A percentile compares a stretch with the other conserved stretches of the same genome.
Evolutionary conservation across 345 rosid genomes (phyloP).

Genomic region (Anacardium occidentale): DNA sequence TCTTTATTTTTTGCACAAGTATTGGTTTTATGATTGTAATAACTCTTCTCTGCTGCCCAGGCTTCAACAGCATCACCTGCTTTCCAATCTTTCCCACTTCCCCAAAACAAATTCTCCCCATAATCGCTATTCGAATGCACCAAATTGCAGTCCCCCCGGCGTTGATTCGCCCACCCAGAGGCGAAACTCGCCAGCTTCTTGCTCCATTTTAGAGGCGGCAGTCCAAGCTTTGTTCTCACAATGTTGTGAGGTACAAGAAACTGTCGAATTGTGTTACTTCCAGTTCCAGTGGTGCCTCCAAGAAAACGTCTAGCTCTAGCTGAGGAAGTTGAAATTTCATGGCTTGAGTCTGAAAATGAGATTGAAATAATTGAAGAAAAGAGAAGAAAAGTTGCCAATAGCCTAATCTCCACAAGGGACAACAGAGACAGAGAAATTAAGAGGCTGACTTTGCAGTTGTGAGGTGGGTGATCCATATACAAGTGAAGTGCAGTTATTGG

Average conservation of each 20-base stretch:
- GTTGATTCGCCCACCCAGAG: slow-evolving; percentile 31
- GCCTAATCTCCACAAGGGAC: slow-evolving; percentile 5
- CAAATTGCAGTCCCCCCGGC: slow-evolving; percentile 40
- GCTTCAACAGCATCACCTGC: slow-evolving; percentile 43
- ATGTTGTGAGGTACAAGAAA: slow-evolving; percentile 38
- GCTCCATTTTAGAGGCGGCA: slow-evolving; percentile 62
- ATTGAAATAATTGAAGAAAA: no score
- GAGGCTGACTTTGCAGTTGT: no score
- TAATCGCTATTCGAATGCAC: slow-evolving; percentile 51
- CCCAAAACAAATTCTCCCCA: slow-evolving; percentile 69
- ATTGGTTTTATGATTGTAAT: slow-evolving; percentile 45
- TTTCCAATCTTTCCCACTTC: slow-evolving; percentile 36
- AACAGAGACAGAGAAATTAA: no score
- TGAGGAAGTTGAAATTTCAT: background rate
- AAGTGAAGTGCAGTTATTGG: background rate
- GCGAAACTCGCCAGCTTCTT: slow-evolving; percentile 50
- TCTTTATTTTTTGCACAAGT: slow-evolving; percentile 35
- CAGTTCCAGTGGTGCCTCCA: background rate
- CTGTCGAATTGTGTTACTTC: no score
- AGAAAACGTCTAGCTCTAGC: slow-evolving; percentile 22
- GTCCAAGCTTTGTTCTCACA: slow-evolving; percentile 40
- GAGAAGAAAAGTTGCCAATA: slow-evolving; percentile 20
- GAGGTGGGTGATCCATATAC: background rate
- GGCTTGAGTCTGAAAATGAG: no score
- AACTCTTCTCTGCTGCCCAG: slow-evolving; percentile 52